Percentiles rank a stretch among this genome's conserved stretches.
Conservation (phyloP, 768 basidiomycete species). For the Amanita muscaria region DNA sequence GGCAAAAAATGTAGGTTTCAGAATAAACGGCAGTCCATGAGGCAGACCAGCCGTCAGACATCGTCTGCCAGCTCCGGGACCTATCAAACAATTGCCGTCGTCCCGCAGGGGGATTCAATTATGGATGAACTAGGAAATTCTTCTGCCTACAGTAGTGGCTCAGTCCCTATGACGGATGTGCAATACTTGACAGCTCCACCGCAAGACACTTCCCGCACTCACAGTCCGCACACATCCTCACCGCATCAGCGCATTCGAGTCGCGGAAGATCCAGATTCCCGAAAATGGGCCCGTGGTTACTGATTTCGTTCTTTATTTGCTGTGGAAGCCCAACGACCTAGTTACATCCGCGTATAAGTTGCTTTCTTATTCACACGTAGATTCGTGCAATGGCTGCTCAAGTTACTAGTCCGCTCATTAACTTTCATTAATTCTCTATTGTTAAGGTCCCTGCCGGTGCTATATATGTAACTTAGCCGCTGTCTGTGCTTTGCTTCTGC, state of each 20-base stretch:
- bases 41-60: constrained; percentile 65
- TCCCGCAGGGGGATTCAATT: constrained; percentile 27
- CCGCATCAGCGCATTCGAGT: constrained; percentile 37
- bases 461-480: constrained; percentile 4
- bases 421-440: constrained; percentile 28
- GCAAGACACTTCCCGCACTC: constrained; percentile 30
- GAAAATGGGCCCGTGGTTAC: constrained; percentile 42
- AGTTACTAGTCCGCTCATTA: constrained; percentile 24
- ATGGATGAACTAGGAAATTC: constrained; percentile 32
- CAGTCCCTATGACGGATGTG: constrained; percentile 25
- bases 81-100: constrained; percentile 42
- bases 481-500: constrained; percentile 13
- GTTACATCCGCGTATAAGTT: constrained; percentile 34
- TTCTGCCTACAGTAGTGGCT: constrained; percentile 23
- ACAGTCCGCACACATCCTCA: constrained; percentile 21
- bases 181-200: constrained; percentile 32
- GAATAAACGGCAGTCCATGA: constrained; percentile 78
- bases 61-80: constrained; percentile 33
- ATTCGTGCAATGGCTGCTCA: constrained; percentile 23
- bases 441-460: constrained; percentile 10
- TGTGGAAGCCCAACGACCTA: constrained; percentile 22
- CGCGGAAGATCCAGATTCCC: constrained; percentile 35
- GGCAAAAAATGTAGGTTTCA: constrained; percentile 56
- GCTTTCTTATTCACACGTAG: constrained; percentile 30
- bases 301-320: constrained; percentile 27